Evolutionary conservation across 1,284 basidiomycete genomes (phyloP), one percentile per base, ranked within the genome.

Genomic region (Moniliophthora roreri): DNA sequence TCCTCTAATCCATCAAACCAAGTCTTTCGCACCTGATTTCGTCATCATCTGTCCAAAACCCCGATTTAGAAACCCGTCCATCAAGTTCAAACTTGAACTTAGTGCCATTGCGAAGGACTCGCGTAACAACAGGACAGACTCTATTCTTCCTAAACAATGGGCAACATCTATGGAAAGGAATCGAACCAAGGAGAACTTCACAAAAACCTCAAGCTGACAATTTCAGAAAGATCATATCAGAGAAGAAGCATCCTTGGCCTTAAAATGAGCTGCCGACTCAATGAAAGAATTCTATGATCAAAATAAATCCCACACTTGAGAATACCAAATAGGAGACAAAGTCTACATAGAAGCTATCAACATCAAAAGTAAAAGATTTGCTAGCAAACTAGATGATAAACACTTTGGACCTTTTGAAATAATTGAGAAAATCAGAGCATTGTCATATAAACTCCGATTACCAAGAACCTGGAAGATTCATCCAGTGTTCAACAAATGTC

Each of bases 351-450:
- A 51, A 26, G 49, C 5, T 5, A 32, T n/a, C n/a, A 42, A 51
- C 24, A 51, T 51, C 16, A 4, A 5, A 4, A 51, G 6, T 4
- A 42, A 9, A 11, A 7, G 38, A 8, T 39, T 39, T 21, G 15
- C n/a, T n/a, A n/a, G n/a, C n/a, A n/a, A n/a, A n/a, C n/a, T n/a
- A n/a, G n/a, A n/a, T n/a, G n/a, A n/a, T 32, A 41, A 46, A 45
- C 18, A 45, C 10, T 60, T 45, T 20, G 55, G 60, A 1, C 62
- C 56, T 0, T 65, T 65, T 26, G 47, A 44, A 0, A 52, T 65
- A 3, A 23, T 64, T 0, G 48, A 42, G 13, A 60, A 61, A 8
- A 50, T 60, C n/a, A 60, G 63, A 0, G 18, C 40, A 2, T 35
- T 42, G 2, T 42, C 57, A 0, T 66, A 41, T 16, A 56, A 55